phyloP scores from a whole-genome alignment of 2,329 filamentous ascomycete genomes.

The Sporothrix curviconia region DNA sequence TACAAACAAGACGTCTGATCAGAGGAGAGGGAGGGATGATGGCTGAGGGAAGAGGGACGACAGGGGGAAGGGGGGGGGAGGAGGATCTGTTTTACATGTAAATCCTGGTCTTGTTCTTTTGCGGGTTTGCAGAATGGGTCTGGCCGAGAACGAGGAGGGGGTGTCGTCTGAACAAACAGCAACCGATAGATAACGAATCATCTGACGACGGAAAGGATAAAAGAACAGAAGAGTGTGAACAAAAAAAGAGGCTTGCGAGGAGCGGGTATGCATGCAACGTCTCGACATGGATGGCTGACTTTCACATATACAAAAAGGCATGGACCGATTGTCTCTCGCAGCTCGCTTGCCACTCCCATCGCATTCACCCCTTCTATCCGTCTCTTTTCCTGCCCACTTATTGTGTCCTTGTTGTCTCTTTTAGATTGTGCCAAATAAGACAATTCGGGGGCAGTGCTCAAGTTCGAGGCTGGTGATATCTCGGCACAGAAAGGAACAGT shows the following conservation, averaged over 20 bases:
- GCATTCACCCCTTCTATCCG: no score
- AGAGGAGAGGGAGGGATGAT: background rate
- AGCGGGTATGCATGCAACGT: background rate
- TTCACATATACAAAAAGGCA: background rate
- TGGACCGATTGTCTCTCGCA: background rate
- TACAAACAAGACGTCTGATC: no score
- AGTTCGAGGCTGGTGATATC: no score
- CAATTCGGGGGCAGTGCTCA: no score
- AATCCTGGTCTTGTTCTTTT: background rate
- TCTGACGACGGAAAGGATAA: no score
- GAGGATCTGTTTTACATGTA: slow-evolving; percentile 2
- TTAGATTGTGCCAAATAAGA: no score
- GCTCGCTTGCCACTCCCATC: no score
- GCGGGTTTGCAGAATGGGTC: background rate
- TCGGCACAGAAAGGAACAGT: no score
- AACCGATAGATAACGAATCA: background rate
- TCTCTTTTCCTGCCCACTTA: no score
- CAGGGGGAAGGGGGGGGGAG: background rate
- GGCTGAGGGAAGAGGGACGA: background rate
- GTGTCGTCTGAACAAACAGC: background rate
- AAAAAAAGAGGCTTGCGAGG: background rate
- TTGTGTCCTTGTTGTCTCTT: no score
- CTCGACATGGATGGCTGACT: background rate
- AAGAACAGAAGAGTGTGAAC: background rate
- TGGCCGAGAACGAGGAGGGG: no score